Conservation (phyloP, 148 eudicot genomes). For the Cornus suecica region DNA sequence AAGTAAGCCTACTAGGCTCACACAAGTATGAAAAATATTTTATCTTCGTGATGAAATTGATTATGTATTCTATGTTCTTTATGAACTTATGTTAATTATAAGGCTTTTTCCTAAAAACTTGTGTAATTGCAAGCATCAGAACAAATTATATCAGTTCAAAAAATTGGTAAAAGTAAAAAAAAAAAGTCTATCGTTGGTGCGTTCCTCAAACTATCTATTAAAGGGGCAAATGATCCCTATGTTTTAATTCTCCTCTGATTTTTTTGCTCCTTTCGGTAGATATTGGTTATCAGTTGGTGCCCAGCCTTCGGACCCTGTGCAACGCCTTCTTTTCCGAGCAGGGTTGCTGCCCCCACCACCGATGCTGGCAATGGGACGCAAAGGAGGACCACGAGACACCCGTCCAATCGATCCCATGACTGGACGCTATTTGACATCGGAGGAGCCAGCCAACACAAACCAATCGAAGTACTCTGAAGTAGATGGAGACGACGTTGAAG, state of each 20-base stretch:
- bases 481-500: slow-evolving; percentile 26
- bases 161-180: too few species aligned
- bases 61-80: neutral
- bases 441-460: slow-evolving; percentile 21
- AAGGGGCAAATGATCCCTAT: neutral
- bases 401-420: slow-evolving; percentile 74
- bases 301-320: slow-evolving; percentile 88
- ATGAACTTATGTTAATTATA: too few species aligned
- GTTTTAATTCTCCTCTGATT: neutral
- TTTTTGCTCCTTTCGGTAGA: slow-evolving; percentile 26
- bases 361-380: slow-evolving; percentile 85
- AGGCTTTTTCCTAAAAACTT: too few species aligned
- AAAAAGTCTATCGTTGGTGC: too few species aligned
- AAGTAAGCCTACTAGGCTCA: neutral
- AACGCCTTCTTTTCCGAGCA: slow-evolving; percentile 73
- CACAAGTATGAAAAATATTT: too few species aligned
- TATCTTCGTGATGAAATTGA: too few species aligned
- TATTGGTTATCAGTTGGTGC: slow-evolving; percentile 95
- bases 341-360: slow-evolving; percentile 95
- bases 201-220: neutral
- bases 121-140: too few species aligned
- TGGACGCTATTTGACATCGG: slow-evolving; percentile 52
- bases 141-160: too few species aligned
- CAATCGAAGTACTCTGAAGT: slow-evolving; percentile 20
- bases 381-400: slow-evolving; percentile 84